Evolutionary conservation across 2,329 filamentous ascomycete species (phyloP).

Genomic region (Cladosporium sp.): DNA sequence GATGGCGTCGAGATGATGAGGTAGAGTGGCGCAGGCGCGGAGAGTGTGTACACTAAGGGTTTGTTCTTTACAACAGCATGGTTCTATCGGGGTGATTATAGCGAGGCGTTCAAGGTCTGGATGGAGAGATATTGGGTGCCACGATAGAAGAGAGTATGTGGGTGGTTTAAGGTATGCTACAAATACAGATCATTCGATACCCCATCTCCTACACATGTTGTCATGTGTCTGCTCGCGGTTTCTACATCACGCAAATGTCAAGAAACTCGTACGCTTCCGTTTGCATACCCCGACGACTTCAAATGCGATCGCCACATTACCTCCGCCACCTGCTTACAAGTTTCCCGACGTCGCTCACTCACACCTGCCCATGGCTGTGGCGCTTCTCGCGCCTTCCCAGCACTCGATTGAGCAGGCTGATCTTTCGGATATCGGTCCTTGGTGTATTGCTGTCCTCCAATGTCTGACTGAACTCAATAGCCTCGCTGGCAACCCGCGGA

Average conservation of each 20-base stretch:
- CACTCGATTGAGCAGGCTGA: conserved; percentile 32
- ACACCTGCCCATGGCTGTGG: conserved; percentile 10
- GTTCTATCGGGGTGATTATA: not conserved
- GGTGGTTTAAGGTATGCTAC: not conserved
- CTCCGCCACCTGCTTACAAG: conserved; percentile 5
- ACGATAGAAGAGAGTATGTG: not conserved
- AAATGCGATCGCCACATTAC: conserved; percentile 2
- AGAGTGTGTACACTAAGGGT: not conserved
- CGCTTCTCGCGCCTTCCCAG: conserved; percentile 26
- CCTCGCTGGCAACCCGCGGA: not conserved
- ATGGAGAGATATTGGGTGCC: not conserved
- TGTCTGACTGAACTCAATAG: not conserved
- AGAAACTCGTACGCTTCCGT: not conserved
- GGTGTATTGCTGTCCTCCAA: not conserved
- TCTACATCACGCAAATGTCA: not conserved
- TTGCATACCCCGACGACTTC: not conserved
- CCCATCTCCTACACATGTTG: not conserved
- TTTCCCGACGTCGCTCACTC: not conserved
- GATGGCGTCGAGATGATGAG: conserved; percentile 8
- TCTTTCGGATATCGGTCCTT: conserved; percentile 20
- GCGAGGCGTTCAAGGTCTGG: conserved; percentile 7
- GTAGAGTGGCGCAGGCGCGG: too few relatives aligned
- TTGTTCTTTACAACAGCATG: not conserved
- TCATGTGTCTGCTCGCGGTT: not conserved
- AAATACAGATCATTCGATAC: not conserved